Conservation (phyloP, 164 flowering plant species). For the Sedum album region DNA sequence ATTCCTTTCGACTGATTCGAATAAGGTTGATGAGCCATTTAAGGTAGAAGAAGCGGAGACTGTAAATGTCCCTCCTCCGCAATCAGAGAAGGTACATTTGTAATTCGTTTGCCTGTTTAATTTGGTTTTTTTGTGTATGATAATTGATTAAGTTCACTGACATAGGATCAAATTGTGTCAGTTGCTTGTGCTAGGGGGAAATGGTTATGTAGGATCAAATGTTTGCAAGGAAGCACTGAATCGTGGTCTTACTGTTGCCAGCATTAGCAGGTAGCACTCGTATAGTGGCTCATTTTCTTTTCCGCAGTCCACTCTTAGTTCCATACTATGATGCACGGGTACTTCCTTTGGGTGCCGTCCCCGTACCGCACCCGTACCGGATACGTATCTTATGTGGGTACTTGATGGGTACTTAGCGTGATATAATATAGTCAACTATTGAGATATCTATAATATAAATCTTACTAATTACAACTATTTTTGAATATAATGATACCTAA, state of each 20-base stretch:
- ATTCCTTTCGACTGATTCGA: conserved; percentile 52
- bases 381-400: too few species aligned
- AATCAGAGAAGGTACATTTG: background rate
- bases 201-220: conserved; percentile 97
- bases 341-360: too few species aligned
- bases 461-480: too few species aligned
- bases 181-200: conserved; percentile 95
- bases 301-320: too few species aligned
- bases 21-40: conserved; percentile 28
- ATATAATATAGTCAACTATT: too few species aligned
- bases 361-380: too few species aligned
- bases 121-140: background rate
- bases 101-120: background rate
- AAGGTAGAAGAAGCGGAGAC: conserved; percentile 2
- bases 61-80: background rate
- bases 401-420: too few species aligned
- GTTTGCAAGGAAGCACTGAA: conserved; percentile 74
- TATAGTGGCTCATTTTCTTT: background rate
- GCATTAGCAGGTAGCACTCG: conserved; percentile 80
- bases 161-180: conserved; percentile 18
- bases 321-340: too few species aligned
- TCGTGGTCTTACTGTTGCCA: conserved; percentile 65
- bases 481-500: too few species aligned
- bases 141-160: background rate
- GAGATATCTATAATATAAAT: too few species aligned